A percentile compares a stretch with the other conserved stretches of the same genome.
Evolutionary conservation across 2,329 filamentous ascomycete genomes (phyloP).

Genomic region (Triangularia verruculosa): DNA sequence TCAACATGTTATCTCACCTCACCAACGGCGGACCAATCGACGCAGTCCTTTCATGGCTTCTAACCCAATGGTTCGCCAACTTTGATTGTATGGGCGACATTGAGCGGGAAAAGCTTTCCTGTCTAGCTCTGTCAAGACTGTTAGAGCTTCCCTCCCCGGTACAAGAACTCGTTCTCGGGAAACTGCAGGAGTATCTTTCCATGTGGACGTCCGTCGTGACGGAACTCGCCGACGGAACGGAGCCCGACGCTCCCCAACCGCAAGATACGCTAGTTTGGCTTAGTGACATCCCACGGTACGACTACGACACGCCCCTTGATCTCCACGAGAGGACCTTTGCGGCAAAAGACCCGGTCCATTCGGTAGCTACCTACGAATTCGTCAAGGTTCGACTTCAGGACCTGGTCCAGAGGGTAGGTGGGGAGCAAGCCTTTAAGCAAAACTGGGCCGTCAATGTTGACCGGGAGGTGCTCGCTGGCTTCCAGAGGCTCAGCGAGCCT

Average conservation of each 20-base stretch:
- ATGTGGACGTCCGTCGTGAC: conserved; percentile 71
- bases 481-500: conserved; percentile 41
- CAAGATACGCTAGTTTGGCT: conserved; percentile 43
- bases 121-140: conserved; percentile 68
- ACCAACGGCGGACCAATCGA: conserved; percentile 39
- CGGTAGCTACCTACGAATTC: conserved; percentile 61
- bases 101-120: conserved; percentile 67
- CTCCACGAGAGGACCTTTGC: conserved; percentile 51
- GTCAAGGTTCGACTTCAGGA: conserved; percentile 59
- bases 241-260: conserved; percentile 1
- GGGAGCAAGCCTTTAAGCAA: conserved; percentile 62
- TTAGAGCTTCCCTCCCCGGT: conserved; percentile 60
- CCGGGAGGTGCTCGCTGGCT: conserved; percentile 65
- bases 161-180: conserved; percentile 55
- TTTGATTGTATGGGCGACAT: conserved; percentile 66
- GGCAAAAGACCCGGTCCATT: conserved; percentile 64
- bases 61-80: conserved; percentile 64
- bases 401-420: conserved; percentile 59
- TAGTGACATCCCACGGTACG: conserved; percentile 34
- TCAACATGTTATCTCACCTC: conserved; percentile 52
- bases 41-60: conserved; percentile 58
- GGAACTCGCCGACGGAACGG: conserved; percentile 60
- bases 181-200: conserved; percentile 69
- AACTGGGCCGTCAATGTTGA: conserved; percentile 75
- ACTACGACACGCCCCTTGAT: conserved; percentile 57